phyloP scores from a whole-genome alignment of 768 basidiomycete species.

The Mycena capillaripes region DNA sequence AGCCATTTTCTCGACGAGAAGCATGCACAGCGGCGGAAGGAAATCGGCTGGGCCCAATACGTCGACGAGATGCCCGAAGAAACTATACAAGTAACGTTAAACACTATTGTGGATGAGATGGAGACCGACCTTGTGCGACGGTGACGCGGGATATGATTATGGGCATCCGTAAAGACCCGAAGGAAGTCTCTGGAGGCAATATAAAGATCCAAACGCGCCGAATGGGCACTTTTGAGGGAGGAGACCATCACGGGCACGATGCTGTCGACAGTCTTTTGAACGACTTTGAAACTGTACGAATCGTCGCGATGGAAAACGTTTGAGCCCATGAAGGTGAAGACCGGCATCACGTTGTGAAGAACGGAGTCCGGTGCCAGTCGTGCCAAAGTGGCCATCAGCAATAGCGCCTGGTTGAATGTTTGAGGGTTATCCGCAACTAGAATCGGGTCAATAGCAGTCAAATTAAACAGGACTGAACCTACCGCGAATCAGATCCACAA shows the following conservation, averaged over 20 bases:
- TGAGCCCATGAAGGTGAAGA: slow-evolving; percentile 99
- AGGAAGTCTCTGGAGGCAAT: slow-evolving; percentile 85
- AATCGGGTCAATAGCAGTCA: slow-evolving; percentile 8
- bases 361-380: slow-evolving; percentile 91
- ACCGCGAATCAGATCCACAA: slow-evolving; percentile 92
- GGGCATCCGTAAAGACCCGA: slow-evolving; percentile 93
- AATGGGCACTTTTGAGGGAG: slow-evolving; percentile 74
- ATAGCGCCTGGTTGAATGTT: slow-evolving; percentile 92
- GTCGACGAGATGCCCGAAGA: slow-evolving; percentile 90
- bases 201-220: slow-evolving; percentile 70
- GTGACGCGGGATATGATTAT: slow-evolving; percentile 92
- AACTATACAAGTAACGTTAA: slow-evolving; percentile 59
- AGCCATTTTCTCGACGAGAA: slow-evolving; percentile 84
- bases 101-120: background rate
- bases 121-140: slow-evolving; percentile 84
- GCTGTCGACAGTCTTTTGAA: slow-evolving; percentile 95
- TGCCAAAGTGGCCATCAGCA: slow-evolving; percentile 89
- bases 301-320: slow-evolving; percentile 98
- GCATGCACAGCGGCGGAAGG: slow-evolving; percentile 85
- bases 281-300: slow-evolving; percentile 93
- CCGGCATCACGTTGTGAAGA: slow-evolving; percentile 95
- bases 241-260: slow-evolving; percentile 95
- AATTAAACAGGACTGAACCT: slow-evolving; percentile 35
- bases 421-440: slow-evolving; percentile 92
- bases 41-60: slow-evolving; percentile 87